Base-by-base conservation (phyloP, 202 grass and related monocot species). In the Panicum hallii region DNA sequence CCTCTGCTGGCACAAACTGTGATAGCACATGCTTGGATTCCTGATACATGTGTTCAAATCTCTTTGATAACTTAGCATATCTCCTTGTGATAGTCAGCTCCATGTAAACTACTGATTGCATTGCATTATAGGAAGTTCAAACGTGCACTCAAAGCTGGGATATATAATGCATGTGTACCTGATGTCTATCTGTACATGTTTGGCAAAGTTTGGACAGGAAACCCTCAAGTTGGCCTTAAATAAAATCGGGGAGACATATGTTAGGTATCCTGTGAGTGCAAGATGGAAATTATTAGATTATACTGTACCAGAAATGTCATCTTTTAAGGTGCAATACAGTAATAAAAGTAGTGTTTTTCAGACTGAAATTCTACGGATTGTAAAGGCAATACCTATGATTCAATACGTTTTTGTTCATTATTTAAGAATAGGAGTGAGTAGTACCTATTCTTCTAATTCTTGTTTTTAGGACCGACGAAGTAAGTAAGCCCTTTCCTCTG, bases 61-160 rank as follows among this genome's bases (percentile, higher is more conserved):
- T 74, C 67, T 34, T 52, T 4, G 3, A 5, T 67, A 77, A 71
- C 7, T 30, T 71, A 28, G 0, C 6, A 50, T 79, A 76, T 67
- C 20, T 26, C 10, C 7, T 60, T 5, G 32, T 46, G 64, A 50
- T 55, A n/a, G 63, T 74, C 68, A 75, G 22, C 36, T 48, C 23
- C 6, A 67, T 74, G 48, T 57, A 17, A 71, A 75, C 19, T 52
- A 6, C 60, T 43, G 70, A 55, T 57, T 3, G 11, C 28, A 42
- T 69, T 72, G 19, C 12, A 63, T 72, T 28, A 55, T 23, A 74
- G 23, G 47, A 80, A 50, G 64, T 11, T 83, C 55, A 77, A 89
- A 85, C 55, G 83, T 86, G 64, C 64, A 85, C 45, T 72, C 61
- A 55, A 77, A 72, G 77, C 26, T 43, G 28, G n/a, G 67, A 7